A percentile compares a stretch with the other conserved stretches of the same genome.
Conservation (phyloP, 768 basidiomycete genomes). For the Lactifluus subvellereus region DNA sequence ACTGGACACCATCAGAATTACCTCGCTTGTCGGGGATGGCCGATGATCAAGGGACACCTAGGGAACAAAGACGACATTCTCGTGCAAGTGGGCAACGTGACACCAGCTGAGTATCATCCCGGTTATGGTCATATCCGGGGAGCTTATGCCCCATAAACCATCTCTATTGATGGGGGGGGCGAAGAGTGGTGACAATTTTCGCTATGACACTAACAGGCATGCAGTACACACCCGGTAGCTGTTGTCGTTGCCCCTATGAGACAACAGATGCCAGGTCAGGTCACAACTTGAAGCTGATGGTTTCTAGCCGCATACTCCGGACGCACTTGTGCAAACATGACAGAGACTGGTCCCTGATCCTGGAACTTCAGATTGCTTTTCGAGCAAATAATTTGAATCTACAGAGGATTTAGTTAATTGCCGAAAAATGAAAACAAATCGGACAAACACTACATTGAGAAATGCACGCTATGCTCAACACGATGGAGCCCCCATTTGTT, state of each 20-base stretch:
- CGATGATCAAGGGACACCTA: too few species aligned
- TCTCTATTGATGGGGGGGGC: constrained; percentile 50
- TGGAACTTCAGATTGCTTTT: constrained; percentile 66
- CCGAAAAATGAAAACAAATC: neutral
- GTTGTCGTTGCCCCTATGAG: constrained; percentile 43
- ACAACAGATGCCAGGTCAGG: too few species aligned
- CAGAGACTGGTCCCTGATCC: constrained; percentile 31
- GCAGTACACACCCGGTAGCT: constrained; percentile 58
- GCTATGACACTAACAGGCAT: constrained; percentile 54
- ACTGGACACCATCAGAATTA: constrained; percentile 59
- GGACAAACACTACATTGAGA: constrained; percentile 39
- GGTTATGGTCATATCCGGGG: constrained; percentile 42
- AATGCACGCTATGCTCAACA: constrained; percentile 36
- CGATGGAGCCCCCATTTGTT: constrained; percentile 50
- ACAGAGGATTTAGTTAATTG: neutral
- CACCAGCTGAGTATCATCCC: too few species aligned
- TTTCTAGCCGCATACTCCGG: neutral
- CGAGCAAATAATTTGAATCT: constrained; percentile 68
- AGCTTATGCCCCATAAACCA: constrained; percentile 38
- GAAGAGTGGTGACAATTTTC: constrained; percentile 49
- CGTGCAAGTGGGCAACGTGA: too few species aligned
- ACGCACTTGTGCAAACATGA: constrained; percentile 50
- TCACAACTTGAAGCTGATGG: neutral
- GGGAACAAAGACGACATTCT: too few species aligned
- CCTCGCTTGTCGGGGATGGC: constrained; percentile 42